phyloP scores from a whole-genome alignment of 2,329 filamentous ascomycete species.

The Calycina marina region DNA sequence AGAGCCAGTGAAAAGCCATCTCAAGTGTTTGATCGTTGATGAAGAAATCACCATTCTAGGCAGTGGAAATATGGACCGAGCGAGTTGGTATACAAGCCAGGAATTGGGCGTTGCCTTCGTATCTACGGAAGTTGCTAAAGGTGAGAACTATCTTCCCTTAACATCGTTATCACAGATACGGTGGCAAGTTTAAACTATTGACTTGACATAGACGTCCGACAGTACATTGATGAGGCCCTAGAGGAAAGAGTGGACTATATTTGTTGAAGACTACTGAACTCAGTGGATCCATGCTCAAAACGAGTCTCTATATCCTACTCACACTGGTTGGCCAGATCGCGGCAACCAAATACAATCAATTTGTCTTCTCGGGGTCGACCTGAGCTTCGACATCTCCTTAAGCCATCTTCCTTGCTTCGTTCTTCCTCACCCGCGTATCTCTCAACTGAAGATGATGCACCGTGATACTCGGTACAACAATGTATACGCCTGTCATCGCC shows the following conservation, averaged over 20 bases:
- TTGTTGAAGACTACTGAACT: too few relatives aligned
- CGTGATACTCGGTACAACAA: neutral
- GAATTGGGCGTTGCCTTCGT: slow-evolving; percentile 56
- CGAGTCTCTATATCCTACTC: too few relatives aligned
- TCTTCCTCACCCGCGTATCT: neutral
- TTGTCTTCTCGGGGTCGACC: neutral
- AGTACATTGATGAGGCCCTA: slow-evolving; percentile 6
- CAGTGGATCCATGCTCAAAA: too few relatives aligned
- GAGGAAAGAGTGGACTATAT: slow-evolving; percentile 9
- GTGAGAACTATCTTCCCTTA: neutral
- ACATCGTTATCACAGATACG: slow-evolving; percentile 3
- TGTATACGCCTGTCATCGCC: neutral
- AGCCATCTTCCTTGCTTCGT: neutral
- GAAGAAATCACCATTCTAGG: slow-evolving; percentile 52
- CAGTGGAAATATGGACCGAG: slow-evolving; percentile 72
- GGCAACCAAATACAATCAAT: too few relatives aligned
- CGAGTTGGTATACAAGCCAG: slow-evolving; percentile 78
- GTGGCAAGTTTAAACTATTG: slow-evolving; percentile 3
- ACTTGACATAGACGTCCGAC: neutral
- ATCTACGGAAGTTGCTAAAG: slow-evolving; percentile 24
- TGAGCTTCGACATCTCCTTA: neutral
- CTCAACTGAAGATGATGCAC: slow-evolving; percentile 1
- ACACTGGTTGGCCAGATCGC: too few relatives aligned
- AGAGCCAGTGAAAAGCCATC: slow-evolving; percentile 59
- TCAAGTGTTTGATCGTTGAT: slow-evolving; percentile 67